Evolutionary conservation across 2,329 filamentous ascomycete genomes (phyloP), one percentile per base, ranked within the genome.

Genomic region (Huntiella savannae): DNA sequence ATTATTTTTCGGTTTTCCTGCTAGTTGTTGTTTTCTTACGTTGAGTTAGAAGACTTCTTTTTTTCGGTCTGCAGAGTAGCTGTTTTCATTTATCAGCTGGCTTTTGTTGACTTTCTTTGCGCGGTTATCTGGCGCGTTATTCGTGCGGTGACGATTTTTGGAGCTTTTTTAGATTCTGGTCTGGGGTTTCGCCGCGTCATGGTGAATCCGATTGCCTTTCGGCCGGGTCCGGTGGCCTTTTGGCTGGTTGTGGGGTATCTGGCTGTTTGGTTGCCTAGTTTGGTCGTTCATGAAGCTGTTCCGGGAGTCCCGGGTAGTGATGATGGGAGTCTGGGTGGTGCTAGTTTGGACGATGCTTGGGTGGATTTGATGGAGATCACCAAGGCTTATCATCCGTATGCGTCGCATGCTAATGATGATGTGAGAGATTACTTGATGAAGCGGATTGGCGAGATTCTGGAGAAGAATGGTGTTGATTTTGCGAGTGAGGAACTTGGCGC

Each of bases 301-400:
- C 51, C 50, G 5, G 36, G 37, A 17, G 82, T 88, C 4, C 58
- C 71, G 15, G 79, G 82, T 0, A 62, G 58, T 3, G 65, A 67
- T 34, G 65, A 70, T 35, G 66, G 62, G 7, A 63, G 63, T 4
- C 71, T 72, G 34, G 57, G 65, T 6, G 86, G 85, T 13, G 64
- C 92, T 55, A 84, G 94, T 56, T 63, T 96, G 45, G 80, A 79
- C 2, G 77, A 92, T 62, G 85, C 88, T 34, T 96, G 87, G 87
- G 62, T 69, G 10, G 87, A 96, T 58, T 68, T 98, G 32, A 75
- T 85, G 50, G 65, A 69, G 47, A 69, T 98, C 42, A 88, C 81
- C 33, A 69, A 69, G 52, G 68, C 70, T 1, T 91, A 82, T 57
- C 91, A 94, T 58, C 88, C 91, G 0, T 94, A 84, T 65, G 95